phyloP scores from a whole-genome alignment of 441 rosid species.

The Flueggea neowawraea region DNA sequence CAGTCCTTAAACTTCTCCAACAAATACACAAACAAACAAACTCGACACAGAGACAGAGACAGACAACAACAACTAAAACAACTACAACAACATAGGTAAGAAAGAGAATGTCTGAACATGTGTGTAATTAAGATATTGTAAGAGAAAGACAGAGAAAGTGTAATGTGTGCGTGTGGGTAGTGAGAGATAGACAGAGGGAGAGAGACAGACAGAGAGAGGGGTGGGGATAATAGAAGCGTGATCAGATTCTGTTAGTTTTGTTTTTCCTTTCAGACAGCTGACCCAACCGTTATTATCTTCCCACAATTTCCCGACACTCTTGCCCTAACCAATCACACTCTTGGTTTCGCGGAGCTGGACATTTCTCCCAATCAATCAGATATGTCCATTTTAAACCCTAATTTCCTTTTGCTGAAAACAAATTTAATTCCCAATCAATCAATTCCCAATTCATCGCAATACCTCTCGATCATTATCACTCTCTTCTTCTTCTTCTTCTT shows the following conservation, averaged over 20 bases:
- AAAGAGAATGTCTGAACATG: slow-evolving; percentile 22
- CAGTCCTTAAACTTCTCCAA: slow-evolving; percentile 7
- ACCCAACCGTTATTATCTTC: slow-evolving; percentile 63
- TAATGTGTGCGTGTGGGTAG: slow-evolving; percentile 8
- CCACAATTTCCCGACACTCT: slow-evolving; percentile 15
- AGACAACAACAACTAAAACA: slow-evolving; percentile 38
- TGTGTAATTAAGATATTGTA: slow-evolving; percentile 23
- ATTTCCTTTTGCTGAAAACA: too few relatives aligned
- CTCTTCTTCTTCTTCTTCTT: slow-evolving; percentile 7
- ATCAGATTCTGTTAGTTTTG: slow-evolving; percentile 76
- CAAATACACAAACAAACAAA: background rate
- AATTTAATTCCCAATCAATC: too few relatives aligned
- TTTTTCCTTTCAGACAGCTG: slow-evolving; percentile 63
- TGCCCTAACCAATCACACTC: background rate
- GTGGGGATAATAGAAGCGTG: slow-evolving; percentile 9
- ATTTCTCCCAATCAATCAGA: too few relatives aligned
- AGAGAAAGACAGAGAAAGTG: slow-evolving; percentile 19
- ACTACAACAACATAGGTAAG: slow-evolving; percentile 30
- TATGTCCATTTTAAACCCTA: too few relatives aligned
- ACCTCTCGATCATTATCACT: slow-evolving; percentile 13
- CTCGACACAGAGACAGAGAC: slow-evolving; percentile 1
- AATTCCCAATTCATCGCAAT: background rate
- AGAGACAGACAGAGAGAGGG: slow-evolving; percentile 15
- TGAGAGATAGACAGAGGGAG: slow-evolving; percentile 15
- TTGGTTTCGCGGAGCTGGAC: too few relatives aligned